Conservation (phyloP, 805 yeast species). For the Candida maltosa region DNA sequence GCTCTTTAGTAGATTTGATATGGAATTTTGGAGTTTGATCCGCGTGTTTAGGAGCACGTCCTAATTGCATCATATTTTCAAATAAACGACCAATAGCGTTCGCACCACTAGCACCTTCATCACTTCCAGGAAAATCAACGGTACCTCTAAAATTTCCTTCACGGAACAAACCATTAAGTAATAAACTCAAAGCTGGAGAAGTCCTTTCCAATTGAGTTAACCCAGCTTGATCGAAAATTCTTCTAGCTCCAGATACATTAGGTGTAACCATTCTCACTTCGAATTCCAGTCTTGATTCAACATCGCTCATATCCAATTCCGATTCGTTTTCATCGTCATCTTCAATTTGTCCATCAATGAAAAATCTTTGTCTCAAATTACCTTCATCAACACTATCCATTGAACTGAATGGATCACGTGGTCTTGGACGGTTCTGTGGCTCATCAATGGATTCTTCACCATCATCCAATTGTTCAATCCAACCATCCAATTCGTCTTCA, state of each 20-base stretch:
- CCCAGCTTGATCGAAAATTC: constrained; percentile 9
- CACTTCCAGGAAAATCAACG: constrained; percentile 16
- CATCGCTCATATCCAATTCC: constrained; percentile 15
- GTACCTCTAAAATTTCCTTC: constrained; percentile 18
- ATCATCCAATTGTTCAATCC: constrained; percentile 38
- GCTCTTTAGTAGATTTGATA: constrained; percentile 50
- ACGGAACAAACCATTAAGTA: constrained; percentile 11
- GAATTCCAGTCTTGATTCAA: constrained; percentile 17
- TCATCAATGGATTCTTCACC: constrained; percentile 16
- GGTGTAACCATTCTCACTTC: constrained; percentile 14
- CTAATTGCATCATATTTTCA: constrained; percentile 16
- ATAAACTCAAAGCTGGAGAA: constrained; percentile 10
- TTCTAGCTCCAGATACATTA: constrained; percentile 10
- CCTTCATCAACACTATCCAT: constrained; percentile 1
- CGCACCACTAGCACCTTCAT: constrained; percentile 6
- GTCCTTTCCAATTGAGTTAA: constrained; percentile 8
- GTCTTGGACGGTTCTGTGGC: neutral
- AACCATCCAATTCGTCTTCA: constrained; percentile 36
- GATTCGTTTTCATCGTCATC: constrained; percentile 16
- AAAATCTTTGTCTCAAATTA: constrained; percentile 6
- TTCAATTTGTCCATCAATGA: constrained; percentile 6
- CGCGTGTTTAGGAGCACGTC: constrained; percentile 3
- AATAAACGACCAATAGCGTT: constrained; percentile 22
- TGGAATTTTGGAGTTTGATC: constrained; percentile 11
- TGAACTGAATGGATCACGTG: constrained; percentile 1